Evolutionary conservation across 164 flowering plant genomes (phyloP).

Genomic region (Tinospora cordifolia): DNA sequence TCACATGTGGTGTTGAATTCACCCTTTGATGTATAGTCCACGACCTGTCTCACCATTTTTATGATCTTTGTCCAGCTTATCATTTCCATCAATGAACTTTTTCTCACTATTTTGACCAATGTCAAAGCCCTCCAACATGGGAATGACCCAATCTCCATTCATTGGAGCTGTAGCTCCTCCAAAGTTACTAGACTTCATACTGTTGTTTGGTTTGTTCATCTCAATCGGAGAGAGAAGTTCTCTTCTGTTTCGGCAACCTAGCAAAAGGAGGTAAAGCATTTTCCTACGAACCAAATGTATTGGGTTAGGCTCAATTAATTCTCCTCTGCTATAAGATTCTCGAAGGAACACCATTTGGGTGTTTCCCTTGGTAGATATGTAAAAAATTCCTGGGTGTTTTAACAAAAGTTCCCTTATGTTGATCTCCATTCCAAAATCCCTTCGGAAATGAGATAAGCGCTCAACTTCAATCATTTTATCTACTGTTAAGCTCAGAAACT

Average conservation of each 20-base stretch:
- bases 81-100: constrained; percentile 1
- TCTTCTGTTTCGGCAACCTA: constrained; percentile 44
- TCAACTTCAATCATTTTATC: constrained; percentile 81
- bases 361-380: constrained; percentile 68
- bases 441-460: constrained; percentile 61
- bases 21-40: constrained; percentile 1
- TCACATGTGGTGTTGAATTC: neutral
- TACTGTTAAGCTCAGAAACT: constrained; percentile 67
- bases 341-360: constrained; percentile 62
- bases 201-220: constrained; percentile 14
- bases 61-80: neutral
- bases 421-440: constrained; percentile 60
- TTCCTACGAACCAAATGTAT: constrained; percentile 56
- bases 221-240: constrained; percentile 24
- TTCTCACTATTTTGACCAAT: neutral
- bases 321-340: constrained; percentile 67
- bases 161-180: constrained; percentile 9
- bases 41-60: neutral
- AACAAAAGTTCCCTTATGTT: constrained; percentile 72
- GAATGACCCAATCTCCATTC: constrained; percentile 55
- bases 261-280: constrained; percentile 65
- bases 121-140: constrained; percentile 27
- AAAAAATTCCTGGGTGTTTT: constrained; percentile 87
- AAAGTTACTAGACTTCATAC: constrained; percentile 5
- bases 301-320: constrained; percentile 52